These are phyloP conservation scores for Ophiostoma himal-ulmi DNA, from an alignment of 2,329 filamentous ascomycete species.

Conservation along the genomic window DNA sequence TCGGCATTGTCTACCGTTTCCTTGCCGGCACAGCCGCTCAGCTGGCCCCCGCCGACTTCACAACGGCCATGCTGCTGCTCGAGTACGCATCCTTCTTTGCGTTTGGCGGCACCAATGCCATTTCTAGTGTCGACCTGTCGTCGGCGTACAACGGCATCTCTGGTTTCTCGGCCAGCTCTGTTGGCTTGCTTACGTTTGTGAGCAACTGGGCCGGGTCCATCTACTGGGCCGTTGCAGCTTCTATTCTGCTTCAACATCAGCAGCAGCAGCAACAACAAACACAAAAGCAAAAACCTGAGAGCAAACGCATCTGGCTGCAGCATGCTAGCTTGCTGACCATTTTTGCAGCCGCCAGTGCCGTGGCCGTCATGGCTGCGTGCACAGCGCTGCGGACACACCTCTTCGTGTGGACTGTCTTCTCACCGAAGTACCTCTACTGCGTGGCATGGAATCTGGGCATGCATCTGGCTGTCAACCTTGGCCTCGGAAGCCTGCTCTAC, in stretches of 20 bases:
- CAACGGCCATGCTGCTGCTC: slow-evolving; percentile 66
- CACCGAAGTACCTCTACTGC: slow-evolving; percentile 89
- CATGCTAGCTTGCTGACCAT: slow-evolving; percentile 63
- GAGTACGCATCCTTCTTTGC: slow-evolving; percentile 84
- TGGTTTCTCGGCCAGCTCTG: slow-evolving; percentile 71
- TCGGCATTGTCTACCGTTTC: slow-evolving; percentile 53
- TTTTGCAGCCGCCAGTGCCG: slow-evolving; percentile 59
- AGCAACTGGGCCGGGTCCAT: slow-evolving; percentile 89
- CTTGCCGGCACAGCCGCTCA: slow-evolving; percentile 34
- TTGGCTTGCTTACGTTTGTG: slow-evolving; percentile 77
- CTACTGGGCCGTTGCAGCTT: slow-evolving; percentile 70
- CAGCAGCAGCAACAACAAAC: neutral
- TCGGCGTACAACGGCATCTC: slow-evolving; percentile 90
- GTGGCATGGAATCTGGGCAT: slow-evolving; percentile 82
- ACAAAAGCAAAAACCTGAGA: neutral
- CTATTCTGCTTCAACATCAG: slow-evolving; percentile 45
- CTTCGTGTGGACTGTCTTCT: slow-evolving; percentile 99
- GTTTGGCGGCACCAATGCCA: slow-evolving; percentile 85
- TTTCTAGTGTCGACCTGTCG: slow-evolving; percentile 90
- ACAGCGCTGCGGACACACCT: slow-evolving; percentile 77
- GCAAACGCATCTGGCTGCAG: slow-evolving; percentile 27
- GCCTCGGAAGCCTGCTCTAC: slow-evolving; percentile 54
- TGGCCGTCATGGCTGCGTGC: slow-evolving; percentile 83
- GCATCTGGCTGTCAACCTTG: slow-evolving; percentile 68
- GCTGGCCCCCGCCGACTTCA: slow-evolving; percentile 53